These are phyloP conservation scores for Melaleuca quinquenervia DNA, from an alignment of 345 rosid genomes.

Conservation along the genomic window DNA sequence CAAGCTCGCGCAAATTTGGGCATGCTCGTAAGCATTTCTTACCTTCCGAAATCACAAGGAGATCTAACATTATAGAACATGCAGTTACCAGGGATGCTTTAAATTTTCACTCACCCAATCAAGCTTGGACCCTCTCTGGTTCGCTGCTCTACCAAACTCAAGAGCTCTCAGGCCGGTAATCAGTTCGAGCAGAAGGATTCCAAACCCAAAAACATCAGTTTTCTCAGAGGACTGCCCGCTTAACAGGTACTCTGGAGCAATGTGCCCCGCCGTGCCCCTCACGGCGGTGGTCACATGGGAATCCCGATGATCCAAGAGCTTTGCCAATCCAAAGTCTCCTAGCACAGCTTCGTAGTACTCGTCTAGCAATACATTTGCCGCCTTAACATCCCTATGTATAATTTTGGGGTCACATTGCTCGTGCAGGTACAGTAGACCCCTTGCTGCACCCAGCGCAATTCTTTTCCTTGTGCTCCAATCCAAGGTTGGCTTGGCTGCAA, in stretches of 20 bases:
- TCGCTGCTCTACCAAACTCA: conserved; percentile 68
- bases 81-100: background rate
- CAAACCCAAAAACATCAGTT: conserved; percentile 93
- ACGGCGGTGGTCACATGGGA: conserved; percentile 94
- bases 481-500: conserved; percentile 61
- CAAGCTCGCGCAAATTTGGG: background rate
- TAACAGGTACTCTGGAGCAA: conserved; percentile 90
- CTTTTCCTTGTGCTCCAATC: conserved; percentile 91
- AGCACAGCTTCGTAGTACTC: conserved; percentile 81
- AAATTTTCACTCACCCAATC: conserved; percentile 60
- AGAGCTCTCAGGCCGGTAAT: conserved; percentile 80
- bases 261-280: conserved; percentile 94
- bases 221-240: conserved; percentile 95
- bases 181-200: conserved; percentile 77
- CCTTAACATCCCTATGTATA: conserved; percentile 92
- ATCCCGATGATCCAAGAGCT: conserved; percentile 76
- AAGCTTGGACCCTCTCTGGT: conserved; percentile 82
- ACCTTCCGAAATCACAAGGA: background rate
- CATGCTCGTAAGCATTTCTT: background rate
- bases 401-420: conserved; percentile 98
- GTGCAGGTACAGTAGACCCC: conserved; percentile 87
- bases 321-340: conserved; percentile 94
- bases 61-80: background rate
- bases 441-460: conserved; percentile 84
- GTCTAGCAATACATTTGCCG: conserved; percentile 88